These are phyloP conservation scores for Xeromyces bisporus DNA, from an alignment of 495 filamentous ascomycete species.

Conservation along the genomic window DNA sequence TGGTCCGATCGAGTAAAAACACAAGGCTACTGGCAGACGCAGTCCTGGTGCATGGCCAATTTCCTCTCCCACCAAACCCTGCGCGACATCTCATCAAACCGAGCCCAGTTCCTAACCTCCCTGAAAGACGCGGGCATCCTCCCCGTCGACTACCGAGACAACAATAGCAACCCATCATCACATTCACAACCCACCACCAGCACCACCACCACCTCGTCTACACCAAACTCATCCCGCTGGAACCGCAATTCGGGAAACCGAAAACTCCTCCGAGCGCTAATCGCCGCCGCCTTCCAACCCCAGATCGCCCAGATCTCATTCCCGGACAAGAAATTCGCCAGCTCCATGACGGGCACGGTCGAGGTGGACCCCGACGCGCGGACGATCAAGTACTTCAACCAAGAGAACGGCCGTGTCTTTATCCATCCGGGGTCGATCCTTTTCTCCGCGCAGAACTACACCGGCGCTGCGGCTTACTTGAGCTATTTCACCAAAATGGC, in stretches of 20 bases:
- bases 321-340: constrained; percentile 87
- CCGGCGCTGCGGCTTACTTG: constrained; percentile 50
- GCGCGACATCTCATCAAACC: constrained; percentile 71
- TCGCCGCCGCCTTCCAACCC: constrained; percentile 82
- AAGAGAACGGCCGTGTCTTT: constrained; percentile 77
- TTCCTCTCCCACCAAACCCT: constrained; percentile 74
- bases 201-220: too few species aligned
- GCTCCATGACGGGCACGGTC: constrained; percentile 67
- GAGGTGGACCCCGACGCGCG: constrained; percentile 84
- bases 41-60: constrained; percentile 70
- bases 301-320: constrained; percentile 82
- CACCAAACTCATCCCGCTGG: constrained; percentile 8
- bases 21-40: constrained; percentile 41
- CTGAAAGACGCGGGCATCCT: constrained; percentile 75
- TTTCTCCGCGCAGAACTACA: constrained; percentile 62
- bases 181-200: too few species aligned
- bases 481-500: constrained; percentile 82
- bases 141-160: constrained; percentile 31
- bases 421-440: constrained; percentile 77
- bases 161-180: too few species aligned
- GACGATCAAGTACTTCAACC: constrained; percentile 80
- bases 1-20: constrained; percentile 50
- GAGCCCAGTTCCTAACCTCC: constrained; percentile 68
- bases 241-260: constrained; percentile 35
- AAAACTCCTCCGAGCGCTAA: constrained; percentile 65